Percentiles rank a stretch among this genome's conserved stretches.
Evolutionary conservation across 139 green algal genomes (phyloP).

Genomic region (Penium margaritaceum): DNA sequence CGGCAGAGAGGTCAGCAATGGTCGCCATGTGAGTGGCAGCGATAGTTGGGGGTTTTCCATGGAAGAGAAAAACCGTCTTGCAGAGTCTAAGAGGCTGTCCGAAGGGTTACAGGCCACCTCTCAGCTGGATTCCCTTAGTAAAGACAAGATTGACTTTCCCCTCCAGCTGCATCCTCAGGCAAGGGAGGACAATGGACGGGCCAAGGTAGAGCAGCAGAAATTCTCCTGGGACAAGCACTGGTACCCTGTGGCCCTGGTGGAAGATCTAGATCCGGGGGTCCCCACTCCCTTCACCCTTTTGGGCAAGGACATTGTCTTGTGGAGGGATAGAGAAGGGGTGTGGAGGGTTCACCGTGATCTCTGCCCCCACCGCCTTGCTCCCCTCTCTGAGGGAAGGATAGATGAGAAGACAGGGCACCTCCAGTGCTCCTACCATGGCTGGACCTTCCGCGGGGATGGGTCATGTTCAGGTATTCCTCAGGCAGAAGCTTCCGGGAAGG

Average conservation of each 20-base stretch:
- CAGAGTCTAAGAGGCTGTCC: too few relatives aligned
- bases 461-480: conserved; percentile 28
- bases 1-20: too few relatives aligned
- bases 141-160: too few relatives aligned
- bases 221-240: conserved; percentile 36
- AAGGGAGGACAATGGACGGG: too few relatives aligned
- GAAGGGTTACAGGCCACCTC: too few relatives aligned
- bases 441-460: conserved; percentile 41
- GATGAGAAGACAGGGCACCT: conserved; percentile 39
- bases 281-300: conserved; percentile 28
- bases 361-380: conserved; percentile 41
- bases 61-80: too few relatives aligned
- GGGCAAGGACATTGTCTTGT: conserved; percentile 25
- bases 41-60: too few relatives aligned
- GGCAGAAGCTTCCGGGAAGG: not conserved
- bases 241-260: conserved; percentile 36
- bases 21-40: too few relatives aligned
- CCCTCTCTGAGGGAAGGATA: conserved; percentile 45
- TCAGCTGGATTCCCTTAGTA: too few relatives aligned
- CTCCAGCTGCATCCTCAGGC: too few relatives aligned
- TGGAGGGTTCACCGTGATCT: conserved; percentile 37
- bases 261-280: conserved; percentile 19
- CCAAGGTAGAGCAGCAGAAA: too few relatives aligned
- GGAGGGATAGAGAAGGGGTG: conserved; percentile 16
- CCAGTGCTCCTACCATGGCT: conserved; percentile 52